Conservation (phyloP, 768 basidiomycete genomes). For the Hericium coralloides region DNA sequence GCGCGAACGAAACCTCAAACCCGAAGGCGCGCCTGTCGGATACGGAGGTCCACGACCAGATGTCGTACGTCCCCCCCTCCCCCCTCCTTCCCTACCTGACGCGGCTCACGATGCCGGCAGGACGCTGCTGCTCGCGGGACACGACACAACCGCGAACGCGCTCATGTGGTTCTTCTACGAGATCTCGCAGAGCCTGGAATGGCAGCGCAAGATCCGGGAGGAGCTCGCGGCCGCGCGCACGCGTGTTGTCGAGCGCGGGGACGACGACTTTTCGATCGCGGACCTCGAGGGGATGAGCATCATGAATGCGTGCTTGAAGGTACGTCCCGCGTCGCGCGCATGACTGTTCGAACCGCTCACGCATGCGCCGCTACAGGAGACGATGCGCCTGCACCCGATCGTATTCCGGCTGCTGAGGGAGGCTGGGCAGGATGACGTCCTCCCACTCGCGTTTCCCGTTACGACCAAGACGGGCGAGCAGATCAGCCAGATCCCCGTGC, state of each 20-base stretch:
- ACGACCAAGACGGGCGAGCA: conserved; percentile 7
- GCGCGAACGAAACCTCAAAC: conserved; percentile 6
- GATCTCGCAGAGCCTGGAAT: conserved; percentile 8
- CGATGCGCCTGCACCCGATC: conserved; percentile 12
- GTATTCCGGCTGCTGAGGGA: conserved; percentile 1
- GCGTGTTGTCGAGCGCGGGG: not conserved
- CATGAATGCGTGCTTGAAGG: conserved; percentile 10
- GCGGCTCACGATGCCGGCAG: not conserved
- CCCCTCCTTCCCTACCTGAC: not conserved
- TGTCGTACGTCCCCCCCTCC: conserved; percentile 3
- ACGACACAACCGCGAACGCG: conserved; percentile 9
- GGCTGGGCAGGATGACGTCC: conserved; percentile 10
- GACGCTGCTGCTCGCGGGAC: conserved; percentile 7
- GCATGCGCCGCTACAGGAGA: conserved; percentile 1
- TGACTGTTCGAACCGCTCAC: not conserved
- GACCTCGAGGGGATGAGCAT: conserved; percentile 9
- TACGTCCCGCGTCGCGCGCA: not conserved
- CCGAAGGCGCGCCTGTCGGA: not conserved
- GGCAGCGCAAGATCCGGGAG: conserved; percentile 8
- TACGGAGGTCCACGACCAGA: conserved; percentile 5
- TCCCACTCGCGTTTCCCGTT: conserved; percentile 9
- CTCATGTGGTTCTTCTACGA: conserved; percentile 13
- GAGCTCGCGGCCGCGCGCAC: conserved; percentile 6
- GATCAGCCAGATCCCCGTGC: conserved; percentile 6
- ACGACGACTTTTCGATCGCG: not conserved